Evolutionary conservation across 495 filamentous ascomycete species (phyloP), one percentile per base, ranked within the genome.

Genomic region (Hypoxylon fragiforme): DNA sequence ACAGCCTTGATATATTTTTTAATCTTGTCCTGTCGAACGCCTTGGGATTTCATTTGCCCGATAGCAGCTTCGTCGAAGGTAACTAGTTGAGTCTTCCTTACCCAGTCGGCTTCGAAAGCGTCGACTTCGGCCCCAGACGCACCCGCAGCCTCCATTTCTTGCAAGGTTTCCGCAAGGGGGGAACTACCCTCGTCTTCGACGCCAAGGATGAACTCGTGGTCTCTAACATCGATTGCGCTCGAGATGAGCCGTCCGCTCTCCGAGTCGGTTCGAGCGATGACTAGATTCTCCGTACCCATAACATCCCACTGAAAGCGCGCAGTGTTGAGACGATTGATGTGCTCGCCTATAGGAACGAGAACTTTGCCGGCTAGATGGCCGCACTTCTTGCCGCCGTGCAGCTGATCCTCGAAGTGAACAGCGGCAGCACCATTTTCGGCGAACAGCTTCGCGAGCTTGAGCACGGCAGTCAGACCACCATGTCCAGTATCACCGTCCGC

Each of bases 371-470:
- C 92, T 50, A 98, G 79, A 75, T 98, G 94, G 13, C 94, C 94
- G 66, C 94, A 98, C 73, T 97, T 98, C 80, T 98, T 98, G 31
- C 94, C 94, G 18, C 94, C 94, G 67, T 98, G 94, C 44, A 97
- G 78, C 65, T 98, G 95, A 64, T 98, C 94, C 70, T 98, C 94
- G 62, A 98, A 95, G 68, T 98, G 94, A 1, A 98, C 95, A 7
- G 87, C 94, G 1, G 94, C 94, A 0, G 95, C 94, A 34, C 94
- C 94, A 60, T 95, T 95, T 72, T 98, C 94, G n/a, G 95, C 94
- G 61, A 98, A 98, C 9, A 98, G 83, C 73, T 97, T 98, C 19
- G 94, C 91, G 14, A 98, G 83, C 77, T 98, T 98, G 64, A 97
- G 78, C 5, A 98, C 94, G 2, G 94, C 88, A 4, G 89, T 90